Evolutionary conservation across 140 eudicot genomes (phyloP), one percentile per base, ranked within the genome.

Genomic region (Oenanthe javanica): DNA sequence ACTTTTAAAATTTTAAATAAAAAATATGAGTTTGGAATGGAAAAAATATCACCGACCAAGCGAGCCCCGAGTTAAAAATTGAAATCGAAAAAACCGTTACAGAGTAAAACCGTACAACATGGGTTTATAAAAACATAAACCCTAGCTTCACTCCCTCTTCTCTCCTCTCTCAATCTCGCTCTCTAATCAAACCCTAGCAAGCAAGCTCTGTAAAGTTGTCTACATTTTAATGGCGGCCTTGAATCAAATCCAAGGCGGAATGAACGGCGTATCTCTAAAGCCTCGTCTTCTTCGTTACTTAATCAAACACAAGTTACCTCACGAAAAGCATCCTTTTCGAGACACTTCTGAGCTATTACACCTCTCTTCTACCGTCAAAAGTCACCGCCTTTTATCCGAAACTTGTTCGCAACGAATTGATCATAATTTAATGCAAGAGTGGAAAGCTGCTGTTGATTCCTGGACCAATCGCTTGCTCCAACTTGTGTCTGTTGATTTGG

Each of bases 371-470:
- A 79, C 87, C 18, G 67, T 96, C 72, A 87, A 82, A 77, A 86
- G 88, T 52, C 98, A 89, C 50, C 66, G 72, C 9, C 85, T 96
- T 42, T 77, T 96, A 11, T 91, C 97, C 16, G 98, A 95, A 81
- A 73, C 72, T 47, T 74, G 82, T 27, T 16, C 80, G 16, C 78
- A 75, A 18, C 47, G 87, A 38, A 45, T 64, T 0, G 87, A 83
- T 42, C 78, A 71, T 64, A 88, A 92, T 19, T 15, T 77, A 77
- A 81, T 87, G 40, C 88, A 85, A 1, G 82, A 78, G 70, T 95
- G 93, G 96, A 87, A 89, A 69, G 81, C 97, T 1, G 91, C 96
- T 40, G 87, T 92, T n/a, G 97, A 95, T 79, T 75, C 82, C 0
- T 93, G 98, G 98, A 75, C 91, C 76, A 75, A 87, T 43, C 93